These are phyloP conservation scores for Annulohypoxylon truncatum DNA, from an alignment of 2,329 filamentous ascomycete genomes.

Conservation along the genomic window DNA sequence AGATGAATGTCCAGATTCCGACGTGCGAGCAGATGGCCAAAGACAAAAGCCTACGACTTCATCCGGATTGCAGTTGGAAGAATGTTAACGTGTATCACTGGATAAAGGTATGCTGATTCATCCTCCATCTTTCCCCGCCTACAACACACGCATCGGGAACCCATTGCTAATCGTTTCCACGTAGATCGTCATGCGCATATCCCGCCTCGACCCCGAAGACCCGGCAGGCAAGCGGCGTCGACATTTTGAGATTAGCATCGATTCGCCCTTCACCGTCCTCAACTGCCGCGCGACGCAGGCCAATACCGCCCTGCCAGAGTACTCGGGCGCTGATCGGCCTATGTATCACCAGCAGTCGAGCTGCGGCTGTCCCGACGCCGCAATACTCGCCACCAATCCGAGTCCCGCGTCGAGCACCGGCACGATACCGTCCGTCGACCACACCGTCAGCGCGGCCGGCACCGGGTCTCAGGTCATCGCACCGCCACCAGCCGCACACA, in stretches of 20 bases:
- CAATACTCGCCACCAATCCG: constrained; percentile 63
- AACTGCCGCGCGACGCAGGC: constrained; percentile 93
- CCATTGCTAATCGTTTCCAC: neutral
- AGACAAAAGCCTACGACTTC: constrained; percentile 72
- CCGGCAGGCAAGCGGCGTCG: constrained; percentile 77
- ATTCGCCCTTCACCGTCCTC: constrained; percentile 92
- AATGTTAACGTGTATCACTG: constrained; percentile 95
- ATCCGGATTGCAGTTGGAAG: constrained; percentile 93
- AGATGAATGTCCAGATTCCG: constrained; percentile 91
- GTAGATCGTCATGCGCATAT: constrained; percentile 92
- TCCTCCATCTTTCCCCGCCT: neutral
- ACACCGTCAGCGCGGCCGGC: constrained; percentile 33
- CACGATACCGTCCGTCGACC: constrained; percentile 57
- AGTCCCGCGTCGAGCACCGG: constrained; percentile 74
- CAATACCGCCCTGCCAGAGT: constrained; percentile 87
- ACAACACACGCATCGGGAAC: neutral
- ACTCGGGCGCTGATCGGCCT: constrained; percentile 67
- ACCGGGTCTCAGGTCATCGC: constrained; percentile 51
- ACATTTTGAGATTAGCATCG: constrained; percentile 96
- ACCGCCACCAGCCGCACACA: constrained; percentile 68
- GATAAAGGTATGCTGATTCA: constrained; percentile 77
- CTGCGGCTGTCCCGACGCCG: constrained; percentile 67
- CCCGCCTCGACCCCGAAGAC: constrained; percentile 82
- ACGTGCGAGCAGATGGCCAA: constrained; percentile 88
- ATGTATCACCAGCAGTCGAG: constrained; percentile 61